A percentile compares a stretch with the other conserved stretches of the same genome.
Evolutionary conservation across 169 alveolate genomes (phyloP).

Genomic region (Theileria equi): DNA sequence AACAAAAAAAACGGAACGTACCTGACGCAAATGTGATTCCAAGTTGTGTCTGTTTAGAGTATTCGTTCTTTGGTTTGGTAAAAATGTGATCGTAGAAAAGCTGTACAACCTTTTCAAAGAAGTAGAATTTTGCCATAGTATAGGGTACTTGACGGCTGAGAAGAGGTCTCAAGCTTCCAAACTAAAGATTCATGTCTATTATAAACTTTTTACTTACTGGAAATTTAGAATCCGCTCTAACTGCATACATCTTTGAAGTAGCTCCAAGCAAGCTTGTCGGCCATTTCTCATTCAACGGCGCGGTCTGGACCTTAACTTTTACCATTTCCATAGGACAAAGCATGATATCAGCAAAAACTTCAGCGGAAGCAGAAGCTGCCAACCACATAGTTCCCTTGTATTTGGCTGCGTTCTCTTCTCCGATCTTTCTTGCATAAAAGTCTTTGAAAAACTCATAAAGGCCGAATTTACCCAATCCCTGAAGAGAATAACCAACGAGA

Average conservation of each 20-base stretch:
- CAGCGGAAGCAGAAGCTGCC: constrained; percentile 97
- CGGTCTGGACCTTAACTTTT: constrained; percentile 91
- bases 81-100: constrained; percentile 86
- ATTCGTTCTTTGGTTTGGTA: constrained; percentile 83
- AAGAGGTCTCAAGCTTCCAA: constrained; percentile 88
- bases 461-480: constrained; percentile 97
- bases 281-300: constrained; percentile 79
- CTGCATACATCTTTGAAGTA: constrained; percentile 72
- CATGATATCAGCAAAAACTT: constrained; percentile 94
- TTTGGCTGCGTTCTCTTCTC: constrained; percentile 82
- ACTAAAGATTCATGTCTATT: constrained; percentile 84
- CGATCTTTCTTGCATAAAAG: constrained; percentile 81
- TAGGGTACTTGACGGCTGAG: constrained; percentile 94
- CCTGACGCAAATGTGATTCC: constrained; percentile 92
- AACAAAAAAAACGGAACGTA: neutral
- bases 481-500: constrained; percentile 92
- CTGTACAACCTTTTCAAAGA: constrained; percentile 92
- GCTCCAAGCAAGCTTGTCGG: constrained; percentile 81
- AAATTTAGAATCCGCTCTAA: constrained; percentile 78
- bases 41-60: constrained; percentile 86
- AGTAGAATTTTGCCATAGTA: constrained; percentile 97
- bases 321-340: constrained; percentile 97
- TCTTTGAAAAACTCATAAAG: constrained; percentile 97
- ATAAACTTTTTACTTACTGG: constrained; percentile 78
- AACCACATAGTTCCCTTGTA: constrained; percentile 91